phyloP scores from a whole-genome alignment of 1,284 basidiomycete species.

The Chalciporus sp. region DNA sequence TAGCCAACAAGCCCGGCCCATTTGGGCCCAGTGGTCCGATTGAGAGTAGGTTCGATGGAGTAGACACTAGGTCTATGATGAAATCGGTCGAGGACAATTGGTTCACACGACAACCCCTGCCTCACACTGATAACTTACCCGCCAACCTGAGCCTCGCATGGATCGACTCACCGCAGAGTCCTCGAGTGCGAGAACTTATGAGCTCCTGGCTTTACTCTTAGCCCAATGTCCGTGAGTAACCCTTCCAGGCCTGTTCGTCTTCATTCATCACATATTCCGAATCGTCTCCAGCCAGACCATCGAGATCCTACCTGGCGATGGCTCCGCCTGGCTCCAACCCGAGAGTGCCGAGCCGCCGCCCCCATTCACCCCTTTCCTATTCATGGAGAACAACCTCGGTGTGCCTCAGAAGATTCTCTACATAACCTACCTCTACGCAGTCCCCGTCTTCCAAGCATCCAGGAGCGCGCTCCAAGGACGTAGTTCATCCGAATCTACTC shows the following conservation, averaged over 20 bases:
- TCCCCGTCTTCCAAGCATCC: constrained; percentile 37
- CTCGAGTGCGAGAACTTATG: constrained; percentile 15
- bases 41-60: too few species aligned
- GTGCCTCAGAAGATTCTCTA: constrained; percentile 60
- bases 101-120: background rate
- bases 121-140: too few species aligned
- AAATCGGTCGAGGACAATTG: background rate
- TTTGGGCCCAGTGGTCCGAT: too few species aligned
- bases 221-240: constrained; percentile 28
- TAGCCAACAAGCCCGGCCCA: too few species aligned
- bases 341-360: constrained; percentile 1
- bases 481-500: constrained; percentile 6
- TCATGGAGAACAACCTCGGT: constrained; percentile 61
- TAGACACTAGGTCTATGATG: too few species aligned
- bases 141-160: constrained; percentile 3
- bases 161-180: background rate
- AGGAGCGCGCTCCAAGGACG: constrained; percentile 6
- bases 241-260: background rate
- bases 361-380: constrained; percentile 48
- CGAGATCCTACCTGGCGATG: constrained; percentile 32
- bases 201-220: constrained; percentile 27
- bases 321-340: constrained; percentile 14
- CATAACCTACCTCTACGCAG: constrained; percentile 50
- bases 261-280: background rate
- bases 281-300: constrained; percentile 23